Conservation (phyloP, 306 rosid species). For the Quercus robur region DNA sequence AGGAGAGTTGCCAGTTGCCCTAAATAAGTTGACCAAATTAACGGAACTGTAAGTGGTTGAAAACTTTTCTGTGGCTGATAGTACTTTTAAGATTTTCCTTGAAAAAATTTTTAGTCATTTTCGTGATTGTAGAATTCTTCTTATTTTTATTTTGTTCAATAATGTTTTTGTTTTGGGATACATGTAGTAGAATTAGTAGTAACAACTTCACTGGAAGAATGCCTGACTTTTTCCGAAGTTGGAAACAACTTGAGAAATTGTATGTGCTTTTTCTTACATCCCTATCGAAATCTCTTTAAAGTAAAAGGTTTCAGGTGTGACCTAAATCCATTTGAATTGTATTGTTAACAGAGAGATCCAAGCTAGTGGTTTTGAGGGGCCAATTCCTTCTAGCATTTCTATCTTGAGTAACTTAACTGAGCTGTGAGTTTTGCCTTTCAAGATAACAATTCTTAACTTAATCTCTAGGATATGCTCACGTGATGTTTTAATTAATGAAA, state of each 20-base stretch:
- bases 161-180: background rate
- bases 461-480: background rate
- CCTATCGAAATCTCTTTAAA: background rate
- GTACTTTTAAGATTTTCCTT: background rate
- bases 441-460: background rate
- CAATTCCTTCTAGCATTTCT: conserved; percentile 29
- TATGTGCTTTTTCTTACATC: background rate
- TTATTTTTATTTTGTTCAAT: background rate
- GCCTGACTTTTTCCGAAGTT: conserved; percentile 13
- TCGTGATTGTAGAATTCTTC: too few species aligned
- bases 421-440: conserved; percentile 18
- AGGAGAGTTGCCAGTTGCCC: conserved; percentile 16
- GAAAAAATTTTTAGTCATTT: background rate
- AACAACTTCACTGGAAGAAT: conserved; percentile 35
- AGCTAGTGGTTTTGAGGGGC: conserved; percentile 30
- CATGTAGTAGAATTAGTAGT: conserved; percentile 22
- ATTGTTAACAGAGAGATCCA: conserved; percentile 25
- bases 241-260: conserved; percentile 11
- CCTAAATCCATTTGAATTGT: background rate
- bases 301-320: background rate
- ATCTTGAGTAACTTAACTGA: conserved; percentile 5
- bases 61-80: background rate
- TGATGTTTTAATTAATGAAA: background rate
- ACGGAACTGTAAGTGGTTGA: conserved; percentile 6
- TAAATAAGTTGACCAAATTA: conserved; percentile 13